Percentiles rank a stretch among this genome's conserved stretches.
phyloP scores from a whole-genome alignment of 2,329 filamentous ascomycete genomes.

The Xylariaceae sp. region DNA sequence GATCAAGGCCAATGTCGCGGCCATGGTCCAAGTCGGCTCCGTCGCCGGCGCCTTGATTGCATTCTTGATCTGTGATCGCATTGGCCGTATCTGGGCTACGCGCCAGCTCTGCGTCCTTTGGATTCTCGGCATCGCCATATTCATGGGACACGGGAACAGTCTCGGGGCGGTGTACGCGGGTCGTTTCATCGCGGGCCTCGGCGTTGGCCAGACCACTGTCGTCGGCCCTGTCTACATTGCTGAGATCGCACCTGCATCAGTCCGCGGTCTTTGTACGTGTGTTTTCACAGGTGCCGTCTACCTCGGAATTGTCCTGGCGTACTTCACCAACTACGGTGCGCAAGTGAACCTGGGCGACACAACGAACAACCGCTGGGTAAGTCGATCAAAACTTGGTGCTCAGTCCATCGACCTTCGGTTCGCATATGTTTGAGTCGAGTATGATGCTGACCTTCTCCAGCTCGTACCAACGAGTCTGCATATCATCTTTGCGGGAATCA shows the following conservation, averaged over 20 bases:
- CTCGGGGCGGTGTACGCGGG: constrained; percentile 59
- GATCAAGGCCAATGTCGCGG: constrained; percentile 71
- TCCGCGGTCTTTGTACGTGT: constrained; percentile 68
- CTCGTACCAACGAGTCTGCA: constrained; percentile 63
- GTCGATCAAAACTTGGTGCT: too few relatives aligned
- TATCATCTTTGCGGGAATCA: constrained; percentile 61
- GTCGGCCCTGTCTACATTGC: constrained; percentile 62
- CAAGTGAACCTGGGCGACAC: constrained; percentile 45
- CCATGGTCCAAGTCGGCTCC: constrained; percentile 78
- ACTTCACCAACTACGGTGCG: constrained; percentile 68
- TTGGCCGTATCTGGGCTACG: constrained; percentile 61
- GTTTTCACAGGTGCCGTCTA: constrained; percentile 71
- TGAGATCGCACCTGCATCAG: constrained; percentile 57
- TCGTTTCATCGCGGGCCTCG: constrained; percentile 59
- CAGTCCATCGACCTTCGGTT: constrained; percentile 59
- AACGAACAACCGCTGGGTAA: constrained; percentile 47
- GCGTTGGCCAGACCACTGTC: constrained; percentile 60
- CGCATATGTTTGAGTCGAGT: constrained; percentile 62
- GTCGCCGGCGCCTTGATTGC: constrained; percentile 66
- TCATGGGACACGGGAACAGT: constrained; percentile 52
- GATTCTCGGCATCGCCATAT: constrained; percentile 56
- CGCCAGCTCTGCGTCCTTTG: constrained; percentile 54
- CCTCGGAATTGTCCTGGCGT: constrained; percentile 72
- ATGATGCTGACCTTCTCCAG: constrained; percentile 64
- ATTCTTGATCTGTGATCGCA: constrained; percentile 55